phyloP scores from a whole-genome alignment of 148 eudicot genomes.

The Rhododendron vialii region DNA sequence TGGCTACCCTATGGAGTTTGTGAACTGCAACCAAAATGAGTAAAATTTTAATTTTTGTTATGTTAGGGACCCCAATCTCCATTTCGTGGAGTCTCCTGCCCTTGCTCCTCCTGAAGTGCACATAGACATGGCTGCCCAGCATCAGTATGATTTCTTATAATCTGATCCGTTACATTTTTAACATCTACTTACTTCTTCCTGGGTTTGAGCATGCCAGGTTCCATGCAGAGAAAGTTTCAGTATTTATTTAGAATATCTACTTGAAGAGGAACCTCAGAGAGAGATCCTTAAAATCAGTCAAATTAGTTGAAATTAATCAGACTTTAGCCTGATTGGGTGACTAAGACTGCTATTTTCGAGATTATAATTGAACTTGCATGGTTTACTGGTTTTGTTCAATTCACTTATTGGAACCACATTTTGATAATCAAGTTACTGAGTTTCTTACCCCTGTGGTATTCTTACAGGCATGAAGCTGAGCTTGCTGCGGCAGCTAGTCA shows the following conservation, averaged over 20 bases:
- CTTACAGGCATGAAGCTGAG: constrained; percentile 16
- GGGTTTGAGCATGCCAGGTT: background rate
- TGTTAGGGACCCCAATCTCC: constrained; percentile 15
- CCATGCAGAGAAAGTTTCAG: background rate
- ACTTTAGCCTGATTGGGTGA: background rate
- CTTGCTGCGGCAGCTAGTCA: constrained; percentile 15
- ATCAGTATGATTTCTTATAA: constrained; percentile 8
- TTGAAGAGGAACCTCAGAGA: background rate
- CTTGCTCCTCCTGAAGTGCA: constrained; percentile 24
- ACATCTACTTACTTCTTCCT: background rate
- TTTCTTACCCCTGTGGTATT: background rate
- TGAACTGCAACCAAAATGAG: background rate
- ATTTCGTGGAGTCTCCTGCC: constrained; percentile 18
- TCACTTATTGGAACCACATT: background rate
- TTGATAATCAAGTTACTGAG: background rate
- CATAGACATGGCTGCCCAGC: constrained; percentile 18
- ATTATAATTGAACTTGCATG: background rate
- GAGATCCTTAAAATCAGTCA: background rate
- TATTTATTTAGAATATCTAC: background rate
- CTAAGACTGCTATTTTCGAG: background rate
- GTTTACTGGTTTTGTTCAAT: background rate
- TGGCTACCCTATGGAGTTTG: background rate
- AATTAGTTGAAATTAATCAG: background rate
- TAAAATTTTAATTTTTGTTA: background rate
- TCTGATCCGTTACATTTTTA: background rate